Evolutionary conservation across 192 early-diverging fungal genomes (phyloP), one percentile per base, ranked within the genome.

Genomic region (Coemansia guatemalensis): DNA sequence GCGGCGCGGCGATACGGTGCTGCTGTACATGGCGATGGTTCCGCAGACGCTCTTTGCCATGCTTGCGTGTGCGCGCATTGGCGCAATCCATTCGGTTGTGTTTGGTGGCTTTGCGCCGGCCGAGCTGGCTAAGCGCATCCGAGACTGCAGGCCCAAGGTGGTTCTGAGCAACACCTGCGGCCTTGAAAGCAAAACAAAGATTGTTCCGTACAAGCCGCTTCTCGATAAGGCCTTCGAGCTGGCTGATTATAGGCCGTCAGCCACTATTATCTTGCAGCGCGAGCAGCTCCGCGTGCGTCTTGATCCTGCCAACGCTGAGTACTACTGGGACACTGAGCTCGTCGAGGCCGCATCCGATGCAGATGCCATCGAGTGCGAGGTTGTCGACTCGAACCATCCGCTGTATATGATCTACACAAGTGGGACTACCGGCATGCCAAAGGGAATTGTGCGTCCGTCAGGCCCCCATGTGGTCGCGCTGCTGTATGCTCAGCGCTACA

Each of bases 21-120:
- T 94, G 35, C 82, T 96, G 22, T 94, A 91, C 78, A 91, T 92
- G 89, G 88, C 90, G 22, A 89, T 91, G 90, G 84, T 93, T 7
- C 87, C 88, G 11, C 87, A 95, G 61, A 88, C 92, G 8, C 79
- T 91, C 9, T 72, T 93, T 62, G 88, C 87, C 4, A 93, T 96
- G 87, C 88, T 96, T 11, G 90, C 94, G 5, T 93, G 90, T 61
- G 91, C 88, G 8, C 84, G 92, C 8, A 69, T 94, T 11, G 94
- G 92, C n/a, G 90, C 88, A 11, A 78, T 93, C 11, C 90, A 93
- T 58, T 88, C 87, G 51, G 91, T 93, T 21, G 89, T 92, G 11
- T 92, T 92, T 85, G 88, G 88, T 68, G 89, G 89, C 22, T 91
- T 91, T 77, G 86, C 89, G n/a, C 84, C 88, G 5, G 82, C 85